phyloP scores from a whole-genome alignment of 2,329 filamentous ascomycete species.

The Paracamarosporium sp. region DNA sequence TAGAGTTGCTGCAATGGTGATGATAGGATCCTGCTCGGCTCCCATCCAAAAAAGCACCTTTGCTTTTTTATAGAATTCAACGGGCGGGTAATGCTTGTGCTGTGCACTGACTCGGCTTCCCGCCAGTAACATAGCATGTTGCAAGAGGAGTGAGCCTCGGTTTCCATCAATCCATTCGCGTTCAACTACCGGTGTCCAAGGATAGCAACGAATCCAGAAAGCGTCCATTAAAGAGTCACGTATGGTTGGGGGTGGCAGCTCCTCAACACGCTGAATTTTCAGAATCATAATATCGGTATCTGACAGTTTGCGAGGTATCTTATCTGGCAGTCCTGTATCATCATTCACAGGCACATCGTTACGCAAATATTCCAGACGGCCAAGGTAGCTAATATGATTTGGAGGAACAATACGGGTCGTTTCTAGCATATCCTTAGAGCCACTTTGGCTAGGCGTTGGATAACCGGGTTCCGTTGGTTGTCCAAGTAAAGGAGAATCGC shows the following conservation, averaged over 20 bases:
- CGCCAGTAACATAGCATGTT: slow-evolving; percentile 51
- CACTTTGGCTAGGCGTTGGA: slow-evolving; percentile 23
- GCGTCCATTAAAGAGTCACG: slow-evolving; percentile 48
- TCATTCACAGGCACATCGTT: slow-evolving; percentile 43
- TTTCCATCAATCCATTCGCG: slow-evolving; percentile 39
- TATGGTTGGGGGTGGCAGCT: slow-evolving; percentile 37
- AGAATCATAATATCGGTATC: slow-evolving; percentile 38
- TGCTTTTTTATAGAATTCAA: slow-evolving; percentile 44
- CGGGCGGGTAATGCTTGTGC: slow-evolving; percentile 37
- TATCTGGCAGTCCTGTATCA: slow-evolving; percentile 35
- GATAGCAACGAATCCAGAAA: slow-evolving; percentile 49
- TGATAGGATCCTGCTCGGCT: slow-evolving; percentile 46
- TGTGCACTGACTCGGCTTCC: slow-evolving; percentile 50
- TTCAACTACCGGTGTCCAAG: slow-evolving; percentile 52
- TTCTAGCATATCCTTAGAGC: slow-evolving; percentile 21
- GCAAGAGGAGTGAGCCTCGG: slow-evolving; percentile 35
- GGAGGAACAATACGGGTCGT: slow-evolving; percentile 19
- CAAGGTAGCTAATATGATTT: slow-evolving; percentile 40
- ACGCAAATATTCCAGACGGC: slow-evolving; percentile 40
- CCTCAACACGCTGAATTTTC: slow-evolving; percentile 34
- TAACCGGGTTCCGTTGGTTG: slow-evolving; percentile 21
- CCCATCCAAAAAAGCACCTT: slow-evolving; percentile 43
- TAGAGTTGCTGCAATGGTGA: slow-evolving; percentile 48
- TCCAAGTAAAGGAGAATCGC: slow-evolving; percentile 24
- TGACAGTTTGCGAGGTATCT: slow-evolving; percentile 34